Conservation (phyloP, 2,329 filamentous ascomycete genomes). For the Arachnomyces sp. region DNA sequence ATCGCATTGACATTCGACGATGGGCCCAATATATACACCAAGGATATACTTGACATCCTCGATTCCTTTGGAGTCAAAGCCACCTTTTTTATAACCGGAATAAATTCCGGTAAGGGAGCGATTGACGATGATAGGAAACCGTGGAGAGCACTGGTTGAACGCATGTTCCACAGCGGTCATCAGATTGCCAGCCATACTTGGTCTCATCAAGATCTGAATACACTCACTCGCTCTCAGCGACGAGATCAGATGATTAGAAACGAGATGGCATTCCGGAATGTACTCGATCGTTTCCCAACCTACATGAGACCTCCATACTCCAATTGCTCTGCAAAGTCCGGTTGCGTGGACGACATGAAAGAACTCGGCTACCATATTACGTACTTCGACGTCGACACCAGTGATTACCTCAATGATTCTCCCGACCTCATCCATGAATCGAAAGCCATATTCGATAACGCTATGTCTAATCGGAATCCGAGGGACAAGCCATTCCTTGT, state of each 20-base stretch:
- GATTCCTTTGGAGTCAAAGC: constrained; percentile 53
- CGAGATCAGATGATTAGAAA: constrained; percentile 38
- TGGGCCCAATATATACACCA: constrained; percentile 55
- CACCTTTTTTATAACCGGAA: constrained; percentile 57
- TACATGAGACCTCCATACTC: constrained; percentile 48
- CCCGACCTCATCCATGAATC: constrained; percentile 30
- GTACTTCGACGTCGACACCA: constrained; percentile 40
- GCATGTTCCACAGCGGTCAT: constrained; percentile 39
- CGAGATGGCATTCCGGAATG: constrained; percentile 40
- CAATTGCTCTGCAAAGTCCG: constrained; percentile 27
- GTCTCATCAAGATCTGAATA: constrained; percentile 41
- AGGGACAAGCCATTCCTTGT: constrained; percentile 30
- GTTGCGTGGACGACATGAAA: constrained; percentile 36
- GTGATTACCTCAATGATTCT: constrained; percentile 36
- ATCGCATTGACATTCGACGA: constrained; percentile 62
- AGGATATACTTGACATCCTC: constrained; percentile 54
- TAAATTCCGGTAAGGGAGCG: constrained; percentile 38
- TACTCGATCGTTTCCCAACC: constrained; percentile 43
- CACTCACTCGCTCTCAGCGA: constrained; percentile 29
- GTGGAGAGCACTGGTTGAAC: constrained; percentile 31
- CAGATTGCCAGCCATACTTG: constrained; percentile 47
- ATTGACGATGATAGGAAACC: constrained; percentile 35
- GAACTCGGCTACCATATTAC: constrained; percentile 43
- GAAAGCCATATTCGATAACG: constrained; percentile 32
- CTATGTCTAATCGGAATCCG: constrained; percentile 19